Evolutionary conservation across 371 early-diverging fungal genomes (phyloP).

Genomic region (Syncephalastrum sp.): DNA sequence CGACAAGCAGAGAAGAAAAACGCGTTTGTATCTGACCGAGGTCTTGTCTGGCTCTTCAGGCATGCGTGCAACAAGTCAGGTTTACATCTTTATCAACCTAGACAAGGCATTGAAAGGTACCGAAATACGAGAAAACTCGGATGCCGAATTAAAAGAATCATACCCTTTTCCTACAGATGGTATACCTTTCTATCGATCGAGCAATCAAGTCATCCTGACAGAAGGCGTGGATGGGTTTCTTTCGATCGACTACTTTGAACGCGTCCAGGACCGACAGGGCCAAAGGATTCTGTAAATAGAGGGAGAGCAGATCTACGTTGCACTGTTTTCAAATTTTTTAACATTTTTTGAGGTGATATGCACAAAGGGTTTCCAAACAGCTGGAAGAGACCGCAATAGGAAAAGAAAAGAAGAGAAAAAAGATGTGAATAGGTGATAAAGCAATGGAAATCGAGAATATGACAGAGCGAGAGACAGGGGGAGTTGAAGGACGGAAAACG

Average conservation of each 20-base stretch:
- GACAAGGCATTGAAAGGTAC: slow-evolving; percentile 65
- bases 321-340: too few species aligned
- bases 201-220: slow-evolving; percentile 80
- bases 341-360: too few species aligned
- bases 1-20: neutral
- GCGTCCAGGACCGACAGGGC: slow-evolving; percentile 43
- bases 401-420: slow-evolving; percentile 7
- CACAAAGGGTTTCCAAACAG: too few species aligned
- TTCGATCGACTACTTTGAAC: slow-evolving; percentile 60
- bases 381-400: neutral
- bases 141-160: too few species aligned
- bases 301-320: too few species aligned
- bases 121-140: neutral
- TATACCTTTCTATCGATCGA: slow-evolving; percentile 70
- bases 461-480: neutral
- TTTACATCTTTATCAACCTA: slow-evolving; percentile 76
- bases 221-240: slow-evolving; percentile 67
- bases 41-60: slow-evolving; percentile 18
- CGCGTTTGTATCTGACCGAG: neutral
- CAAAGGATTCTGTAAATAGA: neutral
- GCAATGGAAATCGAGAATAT: slow-evolving; percentile 4
- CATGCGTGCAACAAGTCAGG: slow-evolving; percentile 65
- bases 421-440: slow-evolving; percentile 8
- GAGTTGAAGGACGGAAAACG: slow-evolving; percentile 1
- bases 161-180: slow-evolving; percentile 48